These are phyloP conservation scores for Umbelopsis sp. DNA, from an alignment of 371 early-diverging fungal species.

Conservation along the genomic window DNA sequence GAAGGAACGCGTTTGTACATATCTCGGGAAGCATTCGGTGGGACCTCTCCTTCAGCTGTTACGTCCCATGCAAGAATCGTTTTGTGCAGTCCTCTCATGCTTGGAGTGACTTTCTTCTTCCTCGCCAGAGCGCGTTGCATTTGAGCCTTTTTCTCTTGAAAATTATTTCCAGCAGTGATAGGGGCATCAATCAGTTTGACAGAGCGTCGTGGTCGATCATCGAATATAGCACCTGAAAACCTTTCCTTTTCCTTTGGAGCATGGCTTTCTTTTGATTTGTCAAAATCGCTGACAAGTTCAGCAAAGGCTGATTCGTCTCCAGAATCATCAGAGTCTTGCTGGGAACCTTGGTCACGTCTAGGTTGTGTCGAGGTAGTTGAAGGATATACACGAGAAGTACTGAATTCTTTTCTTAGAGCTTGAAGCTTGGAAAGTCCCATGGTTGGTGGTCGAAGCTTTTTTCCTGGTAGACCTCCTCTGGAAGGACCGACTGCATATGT, in stretches of 20 bases:
- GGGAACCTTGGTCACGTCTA: constrained; percentile 23
- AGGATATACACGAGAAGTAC: not conserved
- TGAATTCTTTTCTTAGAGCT: constrained; percentile 37
- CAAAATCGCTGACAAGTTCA: constrained; percentile 7
- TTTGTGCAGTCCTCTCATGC: constrained; percentile 50
- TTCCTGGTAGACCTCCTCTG: constrained; percentile 24
- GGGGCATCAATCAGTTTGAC: constrained; percentile 42
- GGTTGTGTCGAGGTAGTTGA: not conserved
- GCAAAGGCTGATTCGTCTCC: constrained; percentile 28
- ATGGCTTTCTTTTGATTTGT: not conserved
- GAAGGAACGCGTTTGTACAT: constrained; percentile 56
- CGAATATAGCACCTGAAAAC: constrained; percentile 36
- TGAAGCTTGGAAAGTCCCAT: constrained; percentile 49
- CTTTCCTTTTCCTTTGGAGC: constrained; percentile 7
- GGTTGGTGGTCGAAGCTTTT: constrained; percentile 40
- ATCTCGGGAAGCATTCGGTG: constrained; percentile 34
- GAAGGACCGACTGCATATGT: constrained; percentile 7
- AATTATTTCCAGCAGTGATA: constrained; percentile 17
- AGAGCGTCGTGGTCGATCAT: constrained; percentile 33
- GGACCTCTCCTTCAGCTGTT: constrained; percentile 43
- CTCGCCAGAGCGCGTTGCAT: constrained; percentile 32
- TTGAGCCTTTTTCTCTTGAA: not conserved
- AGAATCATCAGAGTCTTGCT: constrained; percentile 32
- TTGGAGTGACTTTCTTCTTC: constrained; percentile 51
- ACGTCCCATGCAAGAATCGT: constrained; percentile 61